phyloP scores from a whole-genome alignment of 176 grass and related monocot genomes.

The Eremochloa ophiuroides region DNA sequence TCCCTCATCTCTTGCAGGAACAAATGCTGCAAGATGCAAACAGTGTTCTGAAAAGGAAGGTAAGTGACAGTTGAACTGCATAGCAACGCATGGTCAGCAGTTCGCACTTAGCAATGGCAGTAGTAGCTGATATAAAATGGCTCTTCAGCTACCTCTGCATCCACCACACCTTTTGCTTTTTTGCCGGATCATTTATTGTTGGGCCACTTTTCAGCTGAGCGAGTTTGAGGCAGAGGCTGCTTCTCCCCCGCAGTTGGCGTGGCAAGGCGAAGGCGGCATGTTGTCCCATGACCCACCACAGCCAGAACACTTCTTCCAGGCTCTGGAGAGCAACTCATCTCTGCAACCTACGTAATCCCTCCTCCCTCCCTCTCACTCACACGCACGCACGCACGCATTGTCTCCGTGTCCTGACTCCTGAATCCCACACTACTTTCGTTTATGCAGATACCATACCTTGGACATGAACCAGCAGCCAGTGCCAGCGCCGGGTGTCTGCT shows the following conservation, averaged over 20 bases:
- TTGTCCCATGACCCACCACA: slow-evolving; percentile 21
- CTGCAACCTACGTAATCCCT: slow-evolving; percentile 17
- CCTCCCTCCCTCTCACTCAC: neutral
- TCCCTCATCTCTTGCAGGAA: slow-evolving; percentile 33
- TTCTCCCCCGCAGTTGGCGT: neutral
- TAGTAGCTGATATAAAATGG: neutral
- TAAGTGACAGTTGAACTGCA: slow-evolving; percentile 23
- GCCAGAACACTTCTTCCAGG: slow-evolving; percentile 43
- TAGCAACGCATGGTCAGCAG: slow-evolving; percentile 16
- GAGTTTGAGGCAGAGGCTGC: slow-evolving; percentile 9
- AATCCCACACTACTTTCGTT: neutral
- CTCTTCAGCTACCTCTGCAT: neutral
- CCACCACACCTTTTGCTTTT: neutral
- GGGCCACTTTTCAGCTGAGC: slow-evolving; percentile 29
- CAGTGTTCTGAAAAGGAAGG: slow-evolving; percentile 57
- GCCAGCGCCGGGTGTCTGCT: neutral
- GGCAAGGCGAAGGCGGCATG: slow-evolving; percentile 2
- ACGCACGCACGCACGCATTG: neutral
- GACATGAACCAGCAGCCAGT: slow-evolving; percentile 26
- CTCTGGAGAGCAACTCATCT: slow-evolving; percentile 18
- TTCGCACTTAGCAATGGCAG: neutral
- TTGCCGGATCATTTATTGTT: neutral
- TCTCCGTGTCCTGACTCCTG: neutral
- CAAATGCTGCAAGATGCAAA: slow-evolving; percentile 69
- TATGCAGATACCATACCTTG: slow-evolving; percentile 17